Evolutionary conservation across 768 basidiomycete species (phyloP), one percentile per base, ranked within the genome.

Genomic region (Dendrothele bispora): DNA sequence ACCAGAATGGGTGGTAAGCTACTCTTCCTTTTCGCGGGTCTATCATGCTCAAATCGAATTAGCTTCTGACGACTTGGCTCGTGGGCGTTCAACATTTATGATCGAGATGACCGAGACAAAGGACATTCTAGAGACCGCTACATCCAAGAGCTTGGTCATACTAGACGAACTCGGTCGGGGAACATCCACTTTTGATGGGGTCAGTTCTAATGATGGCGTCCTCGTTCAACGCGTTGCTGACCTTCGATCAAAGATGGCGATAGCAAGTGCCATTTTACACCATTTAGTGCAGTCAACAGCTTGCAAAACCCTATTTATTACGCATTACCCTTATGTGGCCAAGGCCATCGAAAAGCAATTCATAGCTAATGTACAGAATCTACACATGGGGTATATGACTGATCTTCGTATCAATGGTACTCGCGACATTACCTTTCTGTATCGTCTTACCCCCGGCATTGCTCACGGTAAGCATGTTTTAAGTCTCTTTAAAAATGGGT

Each of bases 11-110:
- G 92, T 49, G 88, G 88, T 86, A 55, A 42, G 81, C n/a, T n/a
- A n/a, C n/a, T n/a, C n/a, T n/a, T n/a, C n/a, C n/a, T n/a, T n/a
- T n/a, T n/a, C n/a, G n/a, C n/a, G n/a, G n/a, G n/a, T n/a, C n/a
- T n/a, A n/a, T n/a, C n/a, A n/a, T n/a, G n/a, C n/a, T n/a, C n/a
- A 29, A 7, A 7, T 35, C 45, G 35, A 22, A 18, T 11, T 48
- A 86, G 95, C 95, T 0, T 87, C 83, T 8, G 95, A 98, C 61
- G 92, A 97, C 54, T 66, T 98, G 21, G 79, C 83, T 5, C 78
- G 87, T 30, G 93, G 93, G 0, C 82, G 91, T 7, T 95, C 93
- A 0, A 98, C 90, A 0, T 97, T 98, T 63, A 97, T 97, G 95
- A 91, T 98, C 3, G 95, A 99, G 66, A 86, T 98, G 76, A 77